These are phyloP conservation scores for Didymosphaeria variabile DNA, from an alignment of 2,329 filamentous ascomycete genomes.

Conservation along the genomic window DNA sequence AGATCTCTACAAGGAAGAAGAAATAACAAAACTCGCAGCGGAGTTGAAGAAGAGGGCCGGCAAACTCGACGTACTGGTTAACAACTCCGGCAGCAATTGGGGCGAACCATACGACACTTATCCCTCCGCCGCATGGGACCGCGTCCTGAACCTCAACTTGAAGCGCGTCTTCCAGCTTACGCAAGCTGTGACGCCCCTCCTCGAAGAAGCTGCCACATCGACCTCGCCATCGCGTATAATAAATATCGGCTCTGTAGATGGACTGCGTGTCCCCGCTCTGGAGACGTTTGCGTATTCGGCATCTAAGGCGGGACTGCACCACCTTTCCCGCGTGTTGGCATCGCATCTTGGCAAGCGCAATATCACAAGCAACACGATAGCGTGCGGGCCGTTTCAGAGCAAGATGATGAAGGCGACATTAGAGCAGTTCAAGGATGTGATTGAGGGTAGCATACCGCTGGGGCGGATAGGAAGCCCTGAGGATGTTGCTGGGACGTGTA, in stretches of 20 bases:
- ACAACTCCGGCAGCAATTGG: conserved; percentile 74
- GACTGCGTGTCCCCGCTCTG: conserved; percentile 66
- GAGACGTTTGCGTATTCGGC: conserved; percentile 69
- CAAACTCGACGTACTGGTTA: conserved; percentile 69
- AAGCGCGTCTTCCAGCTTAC: conserved; percentile 73
- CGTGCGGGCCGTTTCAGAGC: conserved; percentile 75
- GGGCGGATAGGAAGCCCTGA: conserved; percentile 71
- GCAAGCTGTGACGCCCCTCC: conserved; percentile 68
- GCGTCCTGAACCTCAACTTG: conserved; percentile 68
- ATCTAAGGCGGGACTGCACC: conserved; percentile 70
- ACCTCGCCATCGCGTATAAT: conserved; percentile 66
- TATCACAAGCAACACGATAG: conserved; percentile 73
- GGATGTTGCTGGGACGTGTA: conserved; percentile 75
- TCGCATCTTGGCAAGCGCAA: conserved; percentile 67
- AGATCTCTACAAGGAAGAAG: conserved; percentile 70
- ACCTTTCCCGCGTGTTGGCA: conserved; percentile 71
- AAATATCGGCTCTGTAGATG: conserved; percentile 72
- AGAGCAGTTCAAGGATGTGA: conserved; percentile 63
- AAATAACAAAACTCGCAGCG: conserved; percentile 65
- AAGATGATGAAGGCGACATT: conserved; percentile 79
- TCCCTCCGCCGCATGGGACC: conserved; percentile 62
- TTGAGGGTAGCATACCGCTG: conserved; percentile 69
- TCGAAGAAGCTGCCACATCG: conserved; percentile 60
- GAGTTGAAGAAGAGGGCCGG: conserved; percentile 64
- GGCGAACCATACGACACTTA: conserved; percentile 68